Base-by-base conservation (phyloP, 306 rosid genomes). In the Erythrophleum fordii region DNA sequence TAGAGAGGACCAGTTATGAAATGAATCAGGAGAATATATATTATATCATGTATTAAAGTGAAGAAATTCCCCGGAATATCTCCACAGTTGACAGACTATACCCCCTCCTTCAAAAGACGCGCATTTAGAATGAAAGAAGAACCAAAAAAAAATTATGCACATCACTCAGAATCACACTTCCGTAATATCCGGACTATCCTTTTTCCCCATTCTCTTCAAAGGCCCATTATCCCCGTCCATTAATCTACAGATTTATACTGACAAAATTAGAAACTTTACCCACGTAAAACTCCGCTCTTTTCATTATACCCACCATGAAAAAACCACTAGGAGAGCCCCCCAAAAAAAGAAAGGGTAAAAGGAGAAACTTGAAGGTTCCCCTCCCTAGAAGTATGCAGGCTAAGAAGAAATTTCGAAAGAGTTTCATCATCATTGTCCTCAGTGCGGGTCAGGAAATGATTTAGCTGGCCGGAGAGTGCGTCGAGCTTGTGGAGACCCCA, bases 21-120 rank as follows among this genome's bases (percentile, higher is more conserved):
- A 84, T 80, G 77, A 89, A 84, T 87, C 61, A 60, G 88, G 87
- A 85, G 90, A 85, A 84, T 69, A 76, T 76, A 83, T 80, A 45
- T 46, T 41, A 62, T 64, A 44, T 77, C 68, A 81, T 77, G 79
- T 80, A 77, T 65, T 31, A 44, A 72, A 72, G 82, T 59, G 89
- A 86, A 79, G 80, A 85, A 84, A 78, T 81, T 78, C 79, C 77
- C 81, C 56, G 69, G 69, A 77, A 61, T 64, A 87, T 80, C 86
- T 83, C 87, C 93, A 83, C 86, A 73, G 53, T 81, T 71, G 80
- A 84, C 85, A 69, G 77, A 75, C 79, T 89, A 84, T 89, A 78
- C 88, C 89, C 88, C 85, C 82, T 44, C 83, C 85, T 81, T 55
- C 65, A 37, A 49, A 81, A 42, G 72, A 22, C 49, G 26, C 35